Conservation (phyloP, 768 basidiomycete species). For the Gloeostereum incarnatum region DNA sequence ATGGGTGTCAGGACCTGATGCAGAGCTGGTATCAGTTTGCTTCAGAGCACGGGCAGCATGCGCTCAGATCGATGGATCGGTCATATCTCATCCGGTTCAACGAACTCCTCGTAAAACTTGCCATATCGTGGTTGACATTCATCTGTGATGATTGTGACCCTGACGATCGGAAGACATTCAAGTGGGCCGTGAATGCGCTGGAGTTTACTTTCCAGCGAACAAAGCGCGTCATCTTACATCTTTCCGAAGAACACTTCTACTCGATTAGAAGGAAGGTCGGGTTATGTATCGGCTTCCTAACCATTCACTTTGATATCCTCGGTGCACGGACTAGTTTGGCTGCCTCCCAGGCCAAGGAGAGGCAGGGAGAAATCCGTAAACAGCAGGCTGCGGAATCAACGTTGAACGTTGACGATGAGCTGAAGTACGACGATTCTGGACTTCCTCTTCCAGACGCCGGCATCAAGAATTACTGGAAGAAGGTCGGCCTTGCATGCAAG, state of each 20-base stretch:
- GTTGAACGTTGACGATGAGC: constrained; percentile 41
- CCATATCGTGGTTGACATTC: constrained; percentile 97
- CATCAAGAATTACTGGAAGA: constrained; percentile 72
- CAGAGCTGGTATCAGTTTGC: constrained; percentile 95
- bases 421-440: constrained; percentile 10
- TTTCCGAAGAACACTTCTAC: constrained; percentile 84
- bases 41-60: constrained; percentile 92
- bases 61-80: constrained; percentile 81
- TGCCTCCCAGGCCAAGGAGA: constrained; percentile 85
- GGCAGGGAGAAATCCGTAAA: constrained; percentile 49
- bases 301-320: constrained; percentile 95
- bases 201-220: constrained; percentile 89
- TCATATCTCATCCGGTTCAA: constrained; percentile 66
- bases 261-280: constrained; percentile 88
- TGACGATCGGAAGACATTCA: constrained; percentile 90
- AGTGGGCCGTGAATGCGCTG: constrained; percentile 95
- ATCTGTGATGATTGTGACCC: constrained; percentile 98
- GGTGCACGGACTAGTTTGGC: constrained; percentile 86
- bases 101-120: constrained; percentile 75
- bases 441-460: constrained; percentile 45
- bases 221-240: constrained; percentile 79
- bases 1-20: constrained; percentile 73
- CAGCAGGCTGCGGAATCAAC: constrained; percentile 42
- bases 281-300: constrained; percentile 93
- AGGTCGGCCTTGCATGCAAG: constrained; percentile 45